Percentiles rank a stretch among this genome's conserved stretches.
Conservation (phyloP, 2,329 filamentous ascomycete species). For the Colletotrichum graminicola region DNA sequence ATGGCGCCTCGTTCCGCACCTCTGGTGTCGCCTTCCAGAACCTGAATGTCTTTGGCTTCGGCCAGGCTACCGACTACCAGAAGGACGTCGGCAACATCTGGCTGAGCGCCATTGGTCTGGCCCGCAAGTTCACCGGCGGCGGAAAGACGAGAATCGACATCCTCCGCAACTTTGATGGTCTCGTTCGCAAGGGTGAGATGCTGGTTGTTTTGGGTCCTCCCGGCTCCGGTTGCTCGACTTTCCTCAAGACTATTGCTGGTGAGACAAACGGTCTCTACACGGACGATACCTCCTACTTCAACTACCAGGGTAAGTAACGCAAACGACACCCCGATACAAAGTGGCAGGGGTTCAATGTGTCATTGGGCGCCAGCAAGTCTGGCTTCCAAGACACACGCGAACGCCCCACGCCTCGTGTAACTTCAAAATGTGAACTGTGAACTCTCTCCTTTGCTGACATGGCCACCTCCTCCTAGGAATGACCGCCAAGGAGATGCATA, state of each 20-base stretch:
- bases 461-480: constrained; percentile 60
- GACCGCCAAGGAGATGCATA: constrained; percentile 79
- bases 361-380: neutral
- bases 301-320: constrained; percentile 77
- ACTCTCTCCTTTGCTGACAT: constrained; percentile 2
- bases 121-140: constrained; percentile 64
- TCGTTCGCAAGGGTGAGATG: constrained; percentile 80
- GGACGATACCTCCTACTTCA: constrained; percentile 78
- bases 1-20: constrained; percentile 69
- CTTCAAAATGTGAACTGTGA: neutral
- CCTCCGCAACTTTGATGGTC: constrained; percentile 74
- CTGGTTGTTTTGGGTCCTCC: constrained; percentile 80
- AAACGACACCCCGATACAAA: neutral
- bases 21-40: constrained; percentile 76
- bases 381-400: neutral
- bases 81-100: constrained; percentile 74
- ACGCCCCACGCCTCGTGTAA: constrained; percentile 21
- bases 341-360: neutral
- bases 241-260: constrained; percentile 86
- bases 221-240: constrained; percentile 82
- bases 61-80: constrained; percentile 77
- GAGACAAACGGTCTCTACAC: constrained; percentile 85
- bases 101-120: constrained; percentile 60
- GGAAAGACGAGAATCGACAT: constrained; percentile 74
- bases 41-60: constrained; percentile 76